Percentiles rank a stretch among this genome's conserved stretches.
phyloP scores from a whole-genome alignment of 495 filamentous ascomycete genomes.

The Thermochaetoides thermophila region DNA sequence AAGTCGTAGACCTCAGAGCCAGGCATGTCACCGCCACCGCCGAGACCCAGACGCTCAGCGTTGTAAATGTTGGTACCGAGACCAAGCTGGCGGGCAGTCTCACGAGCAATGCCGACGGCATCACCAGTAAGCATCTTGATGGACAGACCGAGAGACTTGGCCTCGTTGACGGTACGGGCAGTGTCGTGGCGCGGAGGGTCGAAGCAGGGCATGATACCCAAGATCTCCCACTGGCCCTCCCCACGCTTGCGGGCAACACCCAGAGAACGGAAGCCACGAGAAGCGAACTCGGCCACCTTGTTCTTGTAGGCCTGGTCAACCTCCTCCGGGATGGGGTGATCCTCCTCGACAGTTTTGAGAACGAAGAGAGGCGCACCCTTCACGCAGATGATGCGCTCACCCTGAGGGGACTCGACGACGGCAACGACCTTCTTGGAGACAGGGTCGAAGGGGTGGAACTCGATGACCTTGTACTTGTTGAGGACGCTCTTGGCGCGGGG shows the following conservation, averaged over 20 bases:
- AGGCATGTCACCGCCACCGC: constrained; percentile 79
- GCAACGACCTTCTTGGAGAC: constrained; percentile 88
- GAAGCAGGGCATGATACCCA: constrained; percentile 86
- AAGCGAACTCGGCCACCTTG: constrained; percentile 81
- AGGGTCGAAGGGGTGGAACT: constrained; percentile 83
- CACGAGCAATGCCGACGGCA: constrained; percentile 81
- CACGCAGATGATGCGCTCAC: constrained; percentile 70
- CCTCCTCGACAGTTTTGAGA: constrained; percentile 67
- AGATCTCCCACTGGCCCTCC: constrained; percentile 67
- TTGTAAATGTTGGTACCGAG: constrained; percentile 92
- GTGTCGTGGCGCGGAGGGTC: constrained; percentile 88
- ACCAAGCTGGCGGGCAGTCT: constrained; percentile 79
- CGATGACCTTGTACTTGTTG: constrained; percentile 58
- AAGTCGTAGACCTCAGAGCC: constrained; percentile 89
- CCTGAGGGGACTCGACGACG: constrained; percentile 64
- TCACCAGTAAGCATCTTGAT: constrained; percentile 98
- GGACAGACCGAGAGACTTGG: constrained; percentile 69
- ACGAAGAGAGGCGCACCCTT: constrained; percentile 85
- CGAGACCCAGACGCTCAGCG: constrained; percentile 67
- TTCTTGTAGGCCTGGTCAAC: constrained; percentile 71
- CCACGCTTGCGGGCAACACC: constrained; percentile 79
- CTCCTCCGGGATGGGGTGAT: constrained; percentile 56
- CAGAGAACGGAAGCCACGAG: constrained; percentile 81
- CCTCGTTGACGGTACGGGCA: constrained; percentile 78
- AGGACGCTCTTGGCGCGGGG: constrained; percentile 63